Evolutionary conservation across 495 filamentous ascomycete genomes (phyloP), one percentile per base, ranked within the genome.

Genomic region (Talaromyces wortmannii): DNA sequence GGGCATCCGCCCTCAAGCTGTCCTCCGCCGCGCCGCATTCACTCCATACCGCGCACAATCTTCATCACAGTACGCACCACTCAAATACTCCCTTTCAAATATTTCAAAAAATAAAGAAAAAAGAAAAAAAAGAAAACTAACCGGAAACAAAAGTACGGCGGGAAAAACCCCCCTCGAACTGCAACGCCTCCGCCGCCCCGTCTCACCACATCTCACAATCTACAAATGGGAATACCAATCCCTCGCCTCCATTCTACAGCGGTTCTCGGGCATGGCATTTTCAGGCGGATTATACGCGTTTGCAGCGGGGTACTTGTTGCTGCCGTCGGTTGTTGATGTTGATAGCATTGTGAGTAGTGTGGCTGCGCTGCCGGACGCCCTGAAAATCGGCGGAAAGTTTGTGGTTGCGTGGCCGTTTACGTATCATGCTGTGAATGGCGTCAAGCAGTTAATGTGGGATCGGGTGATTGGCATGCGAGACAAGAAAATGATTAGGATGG

Each of bases 181-280:
- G 43, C 90, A 95, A 69, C 89, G 90, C 59, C 82, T 81, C 53
- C 59, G 71, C 56, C 90, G 90, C 40, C 90, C 90, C 59, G 78
- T 90, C 49, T 77, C 86, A 29, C 90, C 90, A 30, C 89, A 95
- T 65, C 80, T 95, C 47, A 64, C 70, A 50, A 87, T 90, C 78
- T 95, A 92, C 79, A 75, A 82, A 65, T 82, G 83, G 54, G 81
- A 84, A 66, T 82, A 92, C 60, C 87, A 88, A 40, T 92, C 83
- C 81, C 81, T 83, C 60, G 62, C 72, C 6, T 89, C 85, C 15
- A 66, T 61, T 33, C 72, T 85, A 65, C 82, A 85, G 70, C 86
- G 90, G 45, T 78, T 92, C 70, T 89, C 89, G 2, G 90, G 87
- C 2, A 13, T 56, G 2, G 59, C 74, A 45, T 71, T 94, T 57